Conservation (phyloP, 768 basidiomycete genomes). For the Mycena amicta region DNA sequence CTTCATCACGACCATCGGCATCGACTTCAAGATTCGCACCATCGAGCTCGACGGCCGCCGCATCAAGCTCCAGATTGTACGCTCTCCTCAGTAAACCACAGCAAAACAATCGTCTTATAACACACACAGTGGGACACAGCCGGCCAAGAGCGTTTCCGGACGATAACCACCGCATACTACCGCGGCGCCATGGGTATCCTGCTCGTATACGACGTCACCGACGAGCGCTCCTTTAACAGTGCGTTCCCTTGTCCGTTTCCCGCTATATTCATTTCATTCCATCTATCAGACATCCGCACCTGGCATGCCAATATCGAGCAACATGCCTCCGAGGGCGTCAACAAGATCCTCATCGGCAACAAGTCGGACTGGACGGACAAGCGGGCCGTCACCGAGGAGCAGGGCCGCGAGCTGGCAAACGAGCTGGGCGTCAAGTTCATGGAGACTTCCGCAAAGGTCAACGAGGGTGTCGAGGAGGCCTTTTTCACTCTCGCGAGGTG, state of each 20-base stretch:
- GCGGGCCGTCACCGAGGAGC: conserved; percentile 67
- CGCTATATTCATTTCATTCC: neutral
- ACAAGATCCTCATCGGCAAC: conserved; percentile 98
- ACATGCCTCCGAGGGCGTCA: conserved; percentile 97
- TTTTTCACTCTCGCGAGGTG: conserved; percentile 98
- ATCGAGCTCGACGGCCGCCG: conserved; percentile 99
- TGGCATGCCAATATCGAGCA: conserved; percentile 86
- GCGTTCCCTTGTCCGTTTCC: conserved; percentile 19
- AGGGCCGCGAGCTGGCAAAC: conserved; percentile 78
- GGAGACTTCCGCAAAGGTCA: conserved; percentile 99
- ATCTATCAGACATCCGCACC: conserved; percentile 13
- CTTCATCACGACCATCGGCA: conserved; percentile 51
- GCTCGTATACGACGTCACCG: conserved; percentile 98
- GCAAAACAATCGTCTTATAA: too few relatives aligned
- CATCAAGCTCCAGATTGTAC: conserved; percentile 96
- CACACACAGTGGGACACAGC: conserved; percentile 93
- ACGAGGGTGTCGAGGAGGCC: conserved; percentile 97
- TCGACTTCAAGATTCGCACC: conserved; percentile 98
- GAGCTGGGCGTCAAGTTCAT: conserved; percentile 93
- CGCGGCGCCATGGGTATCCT: conserved; percentile 98
- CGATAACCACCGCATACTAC: conserved; percentile 99
- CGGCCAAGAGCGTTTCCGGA: conserved; percentile 97
- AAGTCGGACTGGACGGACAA: conserved; percentile 98
- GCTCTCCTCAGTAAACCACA: conserved; percentile 31
- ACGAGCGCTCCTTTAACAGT: conserved; percentile 63